A percentile compares a stretch with the other conserved stretches of the same genome.
Conservation (phyloP, 345 rosid species). For the Citrus maxima region DNA sequence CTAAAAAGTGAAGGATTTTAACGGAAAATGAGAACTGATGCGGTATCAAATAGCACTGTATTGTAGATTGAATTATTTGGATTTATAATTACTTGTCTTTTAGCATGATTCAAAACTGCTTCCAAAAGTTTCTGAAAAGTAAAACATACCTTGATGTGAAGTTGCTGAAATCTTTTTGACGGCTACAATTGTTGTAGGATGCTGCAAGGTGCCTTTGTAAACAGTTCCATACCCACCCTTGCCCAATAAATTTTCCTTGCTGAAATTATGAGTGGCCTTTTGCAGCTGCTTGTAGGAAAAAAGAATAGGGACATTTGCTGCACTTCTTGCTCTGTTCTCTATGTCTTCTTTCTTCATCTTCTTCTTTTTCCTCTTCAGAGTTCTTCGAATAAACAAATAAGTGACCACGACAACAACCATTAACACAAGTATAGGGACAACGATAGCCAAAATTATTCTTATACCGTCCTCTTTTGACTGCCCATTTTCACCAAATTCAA, state of each 20-base stretch:
- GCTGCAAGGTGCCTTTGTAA: constrained; percentile 27
- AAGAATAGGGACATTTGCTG: constrained; percentile 33
- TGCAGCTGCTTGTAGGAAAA: constrained; percentile 33
- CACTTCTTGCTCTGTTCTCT: constrained; percentile 26
- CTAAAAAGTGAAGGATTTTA: no score
- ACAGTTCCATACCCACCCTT: constrained; percentile 45
- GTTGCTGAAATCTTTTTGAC: constrained; percentile 43
- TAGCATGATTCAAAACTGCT: neutral
- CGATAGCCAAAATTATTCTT: constrained; percentile 9
- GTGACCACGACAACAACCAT: neutral
- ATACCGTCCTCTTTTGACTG: neutral
- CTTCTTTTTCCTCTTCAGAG: constrained; percentile 5
- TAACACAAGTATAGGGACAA: constrained; percentile 15
- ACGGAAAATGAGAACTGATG: neutral
- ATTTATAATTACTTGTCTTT: neutral
- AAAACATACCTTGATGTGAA: constrained; percentile 30
- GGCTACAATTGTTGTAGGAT: constrained; percentile 29
- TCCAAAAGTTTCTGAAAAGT: neutral
- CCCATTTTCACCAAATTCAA: neutral
- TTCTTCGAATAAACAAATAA: neutral
- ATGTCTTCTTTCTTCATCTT: constrained; percentile 14
- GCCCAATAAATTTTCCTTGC: constrained; percentile 39
- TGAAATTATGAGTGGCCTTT: constrained; percentile 36
- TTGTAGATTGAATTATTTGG: neutral
- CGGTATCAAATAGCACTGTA: neutral